Conservation (phyloP, 306 rosid genomes). For the Cajanus cajan region DNA sequence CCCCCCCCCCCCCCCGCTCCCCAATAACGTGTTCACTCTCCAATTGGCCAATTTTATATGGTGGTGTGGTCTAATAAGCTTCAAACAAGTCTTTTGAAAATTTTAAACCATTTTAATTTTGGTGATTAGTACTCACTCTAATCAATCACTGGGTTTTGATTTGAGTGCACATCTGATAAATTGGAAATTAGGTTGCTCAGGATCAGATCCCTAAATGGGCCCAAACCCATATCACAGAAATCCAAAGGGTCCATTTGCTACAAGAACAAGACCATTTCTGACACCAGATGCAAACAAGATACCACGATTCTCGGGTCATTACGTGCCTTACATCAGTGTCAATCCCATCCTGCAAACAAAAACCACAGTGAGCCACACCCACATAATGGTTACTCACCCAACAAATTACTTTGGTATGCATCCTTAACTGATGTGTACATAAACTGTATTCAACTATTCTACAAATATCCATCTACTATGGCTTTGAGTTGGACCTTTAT, state of each 20-base stretch:
- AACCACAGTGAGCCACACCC: not conserved
- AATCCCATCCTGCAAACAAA: not conserved
- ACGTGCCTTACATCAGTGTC: not conserved
- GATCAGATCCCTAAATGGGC: not conserved
- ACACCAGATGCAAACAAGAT: not conserved
- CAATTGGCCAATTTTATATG: not conserved
- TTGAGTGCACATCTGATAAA: not conserved
- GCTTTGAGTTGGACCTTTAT: too few species aligned
- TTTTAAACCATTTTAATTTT: not conserved
- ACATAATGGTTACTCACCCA: not conserved
- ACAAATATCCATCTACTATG: not conserved
- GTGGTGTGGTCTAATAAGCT: not conserved
- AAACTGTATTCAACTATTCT: not conserved
- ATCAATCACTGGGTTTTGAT: too few species aligned
- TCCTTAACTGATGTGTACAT: not conserved
- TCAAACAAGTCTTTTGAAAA: not conserved
- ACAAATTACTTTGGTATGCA: not conserved
- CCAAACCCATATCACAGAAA: not conserved
- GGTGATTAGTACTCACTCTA: too few species aligned
- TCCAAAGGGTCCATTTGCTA: not conserved
- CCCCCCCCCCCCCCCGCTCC: slow-evolving; percentile 24
- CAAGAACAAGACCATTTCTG: not conserved
- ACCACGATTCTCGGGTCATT: not conserved
- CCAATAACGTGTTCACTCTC: not conserved
- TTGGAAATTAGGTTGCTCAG: not conserved